These are phyloP conservation scores for Nemania sp. DNA, from an alignment of 2,329 filamentous ascomycete species.

Conservation along the genomic window DNA sequence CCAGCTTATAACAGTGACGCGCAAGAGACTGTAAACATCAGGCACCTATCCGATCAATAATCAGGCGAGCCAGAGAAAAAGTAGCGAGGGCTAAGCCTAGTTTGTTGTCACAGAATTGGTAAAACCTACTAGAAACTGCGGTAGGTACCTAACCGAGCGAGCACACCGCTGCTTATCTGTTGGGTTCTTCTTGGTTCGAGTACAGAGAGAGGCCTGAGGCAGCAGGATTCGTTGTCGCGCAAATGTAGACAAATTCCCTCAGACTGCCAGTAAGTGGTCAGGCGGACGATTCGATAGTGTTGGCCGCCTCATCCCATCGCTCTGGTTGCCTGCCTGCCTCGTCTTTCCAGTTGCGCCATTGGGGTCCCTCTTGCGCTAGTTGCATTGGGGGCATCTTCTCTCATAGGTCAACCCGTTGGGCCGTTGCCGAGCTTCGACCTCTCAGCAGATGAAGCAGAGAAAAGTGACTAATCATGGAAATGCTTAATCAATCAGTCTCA, in stretches of 20 bases:
- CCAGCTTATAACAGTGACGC: no score
- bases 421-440: no score
- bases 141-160: background rate
- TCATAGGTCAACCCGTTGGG: no score
- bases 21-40: no score
- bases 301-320: conserved; percentile 2
- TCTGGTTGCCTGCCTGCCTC: conserved; percentile 4
- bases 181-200: background rate
- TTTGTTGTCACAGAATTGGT: no score
- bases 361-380: background rate
- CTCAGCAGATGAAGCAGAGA: conserved; percentile 4
- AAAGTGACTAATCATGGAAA: conserved; percentile 9
- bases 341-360: conserved; percentile 2
- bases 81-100: no score
- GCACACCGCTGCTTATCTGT: conserved; percentile 19
- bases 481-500: conserved; percentile 4
- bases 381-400: background rate
- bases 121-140: no score
- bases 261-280: background rate
- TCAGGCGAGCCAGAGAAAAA: background rate
- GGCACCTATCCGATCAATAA: no score
- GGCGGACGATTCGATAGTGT: background rate
- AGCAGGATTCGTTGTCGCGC: conserved; percentile 7
- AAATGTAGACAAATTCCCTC: conserved; percentile 16
- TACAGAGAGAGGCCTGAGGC: conserved; percentile 12